Conservation (phyloP, 1,139 yeast species). For the Yamadazyma siamensis region DNA sequence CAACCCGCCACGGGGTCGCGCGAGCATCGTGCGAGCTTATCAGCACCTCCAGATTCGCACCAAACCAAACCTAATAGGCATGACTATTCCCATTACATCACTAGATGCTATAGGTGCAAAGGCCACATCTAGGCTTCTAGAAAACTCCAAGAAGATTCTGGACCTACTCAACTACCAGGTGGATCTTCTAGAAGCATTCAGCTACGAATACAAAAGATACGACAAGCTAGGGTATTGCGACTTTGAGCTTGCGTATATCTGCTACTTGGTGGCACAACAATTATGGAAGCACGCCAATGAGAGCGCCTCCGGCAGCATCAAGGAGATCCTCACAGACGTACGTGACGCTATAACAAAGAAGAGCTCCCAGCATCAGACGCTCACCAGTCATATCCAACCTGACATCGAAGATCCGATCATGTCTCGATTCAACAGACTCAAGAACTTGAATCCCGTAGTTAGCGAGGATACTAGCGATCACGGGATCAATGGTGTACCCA, state of each 20-base stretch:
- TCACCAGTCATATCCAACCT: slow-evolving; percentile 4
- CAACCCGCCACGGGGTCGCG: too few species aligned
- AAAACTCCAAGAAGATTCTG: slow-evolving; percentile 13
- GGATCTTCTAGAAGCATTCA: slow-evolving; percentile 33
- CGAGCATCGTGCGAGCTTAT: too few species aligned
- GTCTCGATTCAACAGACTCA: slow-evolving; percentile 16
- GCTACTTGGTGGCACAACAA: slow-evolving; percentile 17
- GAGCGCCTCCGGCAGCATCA: not conserved
- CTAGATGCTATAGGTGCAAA: too few species aligned
- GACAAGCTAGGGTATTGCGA: slow-evolving; percentile 35
- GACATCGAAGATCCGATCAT: slow-evolving; percentile 18
- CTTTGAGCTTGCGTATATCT: slow-evolving; percentile 33
- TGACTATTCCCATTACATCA: too few species aligned
- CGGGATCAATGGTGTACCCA: not conserved
- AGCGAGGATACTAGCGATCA: not conserved
- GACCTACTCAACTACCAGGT: slow-evolving; percentile 26
- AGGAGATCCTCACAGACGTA: slow-evolving; percentile 20
- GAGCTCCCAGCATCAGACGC: slow-evolving; percentile 6
- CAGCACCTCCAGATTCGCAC: too few species aligned
- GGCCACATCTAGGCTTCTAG: too few species aligned
- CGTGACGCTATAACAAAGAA: slow-evolving; percentile 22
- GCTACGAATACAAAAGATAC: slow-evolving; percentile 26
- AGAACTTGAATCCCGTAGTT: not conserved
- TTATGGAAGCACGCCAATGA: too few species aligned
- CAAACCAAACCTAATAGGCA: too few species aligned